These are phyloP conservation scores for Wickerhamomyces ciferrii DNA, from an alignment of 805 yeast genomes.

Conservation along the genomic window DNA sequence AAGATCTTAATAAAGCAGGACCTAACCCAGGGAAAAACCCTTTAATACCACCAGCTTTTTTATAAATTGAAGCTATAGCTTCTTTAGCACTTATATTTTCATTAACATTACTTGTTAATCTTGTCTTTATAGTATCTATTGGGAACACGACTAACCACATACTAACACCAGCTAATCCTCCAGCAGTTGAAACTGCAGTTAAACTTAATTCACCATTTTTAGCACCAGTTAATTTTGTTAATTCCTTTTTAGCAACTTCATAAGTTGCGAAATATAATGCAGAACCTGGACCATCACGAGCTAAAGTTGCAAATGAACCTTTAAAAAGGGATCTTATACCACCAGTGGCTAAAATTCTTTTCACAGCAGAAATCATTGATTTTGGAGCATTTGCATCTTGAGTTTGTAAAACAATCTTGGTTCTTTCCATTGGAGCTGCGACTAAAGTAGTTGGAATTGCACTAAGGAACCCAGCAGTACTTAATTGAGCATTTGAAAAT, in stretches of 20 bases:
- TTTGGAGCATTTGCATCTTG: constrained; percentile 38
- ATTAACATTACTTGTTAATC: constrained; percentile 28
- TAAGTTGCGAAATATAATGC: constrained; percentile 95
- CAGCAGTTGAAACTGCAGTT: constrained; percentile 77
- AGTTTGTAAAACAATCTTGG: constrained; percentile 89
- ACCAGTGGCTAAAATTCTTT: constrained; percentile 68
- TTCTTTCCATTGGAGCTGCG: constrained; percentile 97
- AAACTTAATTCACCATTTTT: constrained; percentile 57
- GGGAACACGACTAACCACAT: constrained; percentile 99
- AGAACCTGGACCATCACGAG: constrained; percentile 97
- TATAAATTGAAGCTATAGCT: constrained; percentile 66
- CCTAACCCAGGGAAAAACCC: constrained; percentile 98
- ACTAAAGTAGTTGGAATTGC: constrained; percentile 94
- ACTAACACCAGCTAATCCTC: constrained; percentile 93
- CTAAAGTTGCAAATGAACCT: constrained; percentile 88
- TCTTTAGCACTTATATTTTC: constrained; percentile 48
- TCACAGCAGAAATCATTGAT: constrained; percentile 52
- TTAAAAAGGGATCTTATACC: constrained; percentile 82
- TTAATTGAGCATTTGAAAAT: constrained; percentile 64
- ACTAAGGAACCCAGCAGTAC: constrained; percentile 90
- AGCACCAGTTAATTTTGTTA: constrained; percentile 36
- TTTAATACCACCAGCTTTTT: constrained; percentile 72
- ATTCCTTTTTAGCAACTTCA: constrained; percentile 65
- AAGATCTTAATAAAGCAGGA: constrained; percentile 88
- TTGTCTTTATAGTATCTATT: constrained; percentile 81